These are phyloP conservation scores for Aspergillus puulaauensis DNA, from an alignment of 2,329 filamentous ascomycete genomes.

Conservation along the genomic window DNA sequence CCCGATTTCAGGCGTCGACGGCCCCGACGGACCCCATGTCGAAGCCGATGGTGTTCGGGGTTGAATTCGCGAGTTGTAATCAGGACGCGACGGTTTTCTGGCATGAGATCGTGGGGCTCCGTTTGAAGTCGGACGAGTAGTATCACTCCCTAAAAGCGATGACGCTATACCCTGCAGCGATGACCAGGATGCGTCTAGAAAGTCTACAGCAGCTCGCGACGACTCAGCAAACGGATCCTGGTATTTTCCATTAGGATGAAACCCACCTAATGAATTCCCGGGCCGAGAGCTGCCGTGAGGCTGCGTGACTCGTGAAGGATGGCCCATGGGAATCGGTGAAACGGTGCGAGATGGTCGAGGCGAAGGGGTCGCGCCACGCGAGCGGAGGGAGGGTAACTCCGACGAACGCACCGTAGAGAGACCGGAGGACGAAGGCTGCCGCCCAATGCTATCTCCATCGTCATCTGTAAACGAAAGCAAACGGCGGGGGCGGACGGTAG, in stretches of 20 bases:
- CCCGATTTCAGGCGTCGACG: constrained; percentile 31
- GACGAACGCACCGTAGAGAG: constrained; percentile 27
- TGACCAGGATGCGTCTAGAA: constrained; percentile 50
- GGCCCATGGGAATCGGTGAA: constrained; percentile 41
- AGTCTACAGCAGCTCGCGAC: constrained; percentile 31
- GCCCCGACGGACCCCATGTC: constrained; percentile 45
- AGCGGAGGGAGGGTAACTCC: constrained; percentile 36
- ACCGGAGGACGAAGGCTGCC: constrained; percentile 26
- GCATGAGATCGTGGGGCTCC: constrained; percentile 28
- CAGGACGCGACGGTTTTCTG: constrained; percentile 40
- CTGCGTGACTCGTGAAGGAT: constrained; percentile 35
- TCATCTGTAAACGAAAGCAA: constrained; percentile 45
- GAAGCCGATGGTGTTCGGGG: constrained; percentile 24
- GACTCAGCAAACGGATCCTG: constrained; percentile 24
- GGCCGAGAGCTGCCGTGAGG: constrained; percentile 20
- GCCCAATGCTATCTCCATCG: constrained; percentile 27
- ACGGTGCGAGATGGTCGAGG: constrained; percentile 35
- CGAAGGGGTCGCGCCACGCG: constrained; percentile 43
- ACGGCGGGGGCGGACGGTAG: constrained; percentile 45
- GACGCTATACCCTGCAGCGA: constrained; percentile 50
- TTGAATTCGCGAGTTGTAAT: constrained; percentile 27
- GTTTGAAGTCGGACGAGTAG: constrained; percentile 25
- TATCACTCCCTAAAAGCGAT: constrained; percentile 46
- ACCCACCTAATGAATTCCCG: constrained; percentile 27
- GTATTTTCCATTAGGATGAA: constrained; percentile 22